Evolutionary conservation across 2,329 filamentous ascomycete species (phyloP).

Genomic region (Bipolaris bicolor): DNA sequence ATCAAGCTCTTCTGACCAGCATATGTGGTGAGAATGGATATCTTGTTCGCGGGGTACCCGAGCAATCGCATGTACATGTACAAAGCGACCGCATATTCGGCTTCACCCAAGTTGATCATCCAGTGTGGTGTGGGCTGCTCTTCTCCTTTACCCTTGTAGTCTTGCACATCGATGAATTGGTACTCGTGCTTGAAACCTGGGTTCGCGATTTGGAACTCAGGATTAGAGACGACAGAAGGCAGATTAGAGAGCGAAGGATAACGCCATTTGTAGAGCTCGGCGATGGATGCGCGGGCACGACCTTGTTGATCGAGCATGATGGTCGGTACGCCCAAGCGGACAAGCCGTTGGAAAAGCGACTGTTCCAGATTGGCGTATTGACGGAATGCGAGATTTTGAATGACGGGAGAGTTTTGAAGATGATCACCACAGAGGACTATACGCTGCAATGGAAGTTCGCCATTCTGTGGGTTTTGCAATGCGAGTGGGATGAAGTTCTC

Average conservation of each 20-base stretch:
- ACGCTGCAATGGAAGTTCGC: constrained; percentile 78
- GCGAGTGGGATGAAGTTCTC: constrained; percentile 95
- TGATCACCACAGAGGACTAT: constrained; percentile 95
- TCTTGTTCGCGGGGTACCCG: constrained; percentile 83
- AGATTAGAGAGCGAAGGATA: constrained; percentile 83
- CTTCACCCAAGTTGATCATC: constrained; percentile 94
- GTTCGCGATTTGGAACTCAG: constrained; percentile 82
- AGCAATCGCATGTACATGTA: constrained; percentile 97
- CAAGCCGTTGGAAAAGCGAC: constrained; percentile 88
- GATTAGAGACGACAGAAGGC: constrained; percentile 69
- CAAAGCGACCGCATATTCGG: constrained; percentile 93
- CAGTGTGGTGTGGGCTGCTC: constrained; percentile 91
- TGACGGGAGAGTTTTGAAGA: constrained; percentile 93
- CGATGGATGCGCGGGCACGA: constrained; percentile 84
- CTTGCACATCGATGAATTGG: constrained; percentile 93
- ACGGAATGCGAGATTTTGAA: constrained; percentile 91
- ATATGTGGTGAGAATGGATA: constrained; percentile 91
- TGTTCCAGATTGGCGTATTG: constrained; percentile 97
- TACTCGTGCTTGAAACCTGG: constrained; percentile 92
- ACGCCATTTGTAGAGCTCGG: constrained; percentile 90
- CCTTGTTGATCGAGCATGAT: constrained; percentile 93
- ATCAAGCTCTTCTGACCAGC: constrained; percentile 90
- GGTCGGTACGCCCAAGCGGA: constrained; percentile 89
- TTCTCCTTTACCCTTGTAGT: constrained; percentile 91
- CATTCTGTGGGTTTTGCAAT: constrained; percentile 80